These are phyloP conservation scores for Fusarium tupiense DNA, from an alignment of 2,329 filamentous ascomycete species.

Conservation along the genomic window DNA sequence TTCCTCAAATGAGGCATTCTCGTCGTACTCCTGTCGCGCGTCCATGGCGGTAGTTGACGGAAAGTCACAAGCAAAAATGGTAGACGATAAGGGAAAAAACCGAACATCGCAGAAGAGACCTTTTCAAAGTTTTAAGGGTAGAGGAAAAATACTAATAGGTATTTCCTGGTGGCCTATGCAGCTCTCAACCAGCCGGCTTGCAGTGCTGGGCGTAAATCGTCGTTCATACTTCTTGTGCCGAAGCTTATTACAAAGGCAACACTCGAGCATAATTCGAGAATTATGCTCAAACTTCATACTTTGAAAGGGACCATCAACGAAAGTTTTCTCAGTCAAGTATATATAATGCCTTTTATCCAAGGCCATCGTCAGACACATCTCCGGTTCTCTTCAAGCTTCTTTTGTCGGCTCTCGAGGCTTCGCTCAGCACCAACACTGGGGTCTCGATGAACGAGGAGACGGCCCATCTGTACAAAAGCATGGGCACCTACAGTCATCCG, in stretches of 20 bases:
- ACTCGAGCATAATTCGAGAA: not conserved
- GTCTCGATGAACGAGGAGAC: too few relatives aligned
- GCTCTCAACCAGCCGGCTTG: not conserved
- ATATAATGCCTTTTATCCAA: not conserved
- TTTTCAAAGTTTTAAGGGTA: not conserved
- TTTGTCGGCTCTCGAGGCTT: not conserved
- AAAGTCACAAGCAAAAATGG: too few relatives aligned
- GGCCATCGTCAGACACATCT: not conserved
- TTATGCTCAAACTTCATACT: not conserved
- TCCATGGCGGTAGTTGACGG: not conserved
- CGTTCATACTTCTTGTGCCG: not conserved
- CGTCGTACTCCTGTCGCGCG: not conserved
- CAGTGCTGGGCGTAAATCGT: not conserved
- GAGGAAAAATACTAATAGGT: not conserved
- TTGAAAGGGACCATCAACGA: not conserved
- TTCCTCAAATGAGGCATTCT: not conserved
- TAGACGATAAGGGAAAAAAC: not conserved
- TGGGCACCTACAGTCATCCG: accelerated
- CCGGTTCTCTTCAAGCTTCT: not conserved
- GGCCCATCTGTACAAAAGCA: not conserved
- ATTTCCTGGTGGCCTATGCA: not conserved
- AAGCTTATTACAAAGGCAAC: not conserved
- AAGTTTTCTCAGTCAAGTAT: accelerated
- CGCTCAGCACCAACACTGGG: not conserved
- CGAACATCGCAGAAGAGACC: not conserved